Base-by-base conservation (phyloP, 2,329 filamentous ascomycete genomes). In the Exophiala spinifera region DNA sequence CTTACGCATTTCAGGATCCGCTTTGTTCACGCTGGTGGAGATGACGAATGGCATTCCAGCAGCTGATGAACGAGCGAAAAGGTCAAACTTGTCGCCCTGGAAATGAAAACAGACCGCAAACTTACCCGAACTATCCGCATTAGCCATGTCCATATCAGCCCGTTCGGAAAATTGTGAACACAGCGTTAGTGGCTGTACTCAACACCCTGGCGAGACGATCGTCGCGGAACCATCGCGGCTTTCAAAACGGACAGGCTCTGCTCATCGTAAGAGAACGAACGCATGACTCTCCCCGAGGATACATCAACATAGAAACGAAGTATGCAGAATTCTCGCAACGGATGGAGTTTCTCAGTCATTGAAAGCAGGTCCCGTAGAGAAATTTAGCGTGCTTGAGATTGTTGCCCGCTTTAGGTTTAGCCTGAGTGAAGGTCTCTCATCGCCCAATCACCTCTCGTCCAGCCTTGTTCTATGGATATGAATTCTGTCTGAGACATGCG, bases 1-100 rank as follows among this genome's bases (percentile, higher is more conserved):
- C 59, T 69, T 72, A 39, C 70, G 67, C 25, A 64, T 63, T 17
- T 67, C 60, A 13, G 65, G 61, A 40, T 70, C 64, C 1, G 64
- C 58, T 44, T 69, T 70, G 23, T 59, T 65, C 11, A 53, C 47
- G 19, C 61, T 58, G 1, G 64, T 68, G 7, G 67, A 64, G 3
- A 69, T 61, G 31, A 72, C 64, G 51, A 71, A 71, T n/a, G 61
- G 60, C 31, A 70, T 49, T 10, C 53, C 43, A 39, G 19, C 54
- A 23, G 42, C 39, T 57, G n/a, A 10, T 7, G 3, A n/a, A 47
- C 39, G 23, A 25, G 23, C 23, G 23, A n/a, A 25, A 25, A 25
- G 23, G 23, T 25, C 23, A 43, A 43, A 43, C 20, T 15, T 11
- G 20, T 43, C 13, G 39, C 39, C 39, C 20, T 11, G 39, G 39